Percentiles rank a stretch among this genome's conserved stretches.
phyloP scores from a whole-genome alignment of 495 filamentous ascomycete species.

The Letharia lupina region DNA sequence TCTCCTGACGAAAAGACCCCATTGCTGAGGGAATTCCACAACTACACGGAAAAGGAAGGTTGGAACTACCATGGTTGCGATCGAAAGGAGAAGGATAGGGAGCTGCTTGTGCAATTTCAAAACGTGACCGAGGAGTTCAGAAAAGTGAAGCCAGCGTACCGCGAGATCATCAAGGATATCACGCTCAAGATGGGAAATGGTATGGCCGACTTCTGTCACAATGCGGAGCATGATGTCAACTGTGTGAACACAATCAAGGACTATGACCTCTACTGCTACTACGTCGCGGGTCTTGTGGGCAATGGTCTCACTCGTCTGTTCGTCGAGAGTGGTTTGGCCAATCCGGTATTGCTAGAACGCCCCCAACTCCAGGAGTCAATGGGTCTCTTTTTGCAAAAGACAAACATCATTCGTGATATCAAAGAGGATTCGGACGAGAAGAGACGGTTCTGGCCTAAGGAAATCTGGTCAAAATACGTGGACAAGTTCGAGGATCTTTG shows the following conservation, averaged over 20 bases:
- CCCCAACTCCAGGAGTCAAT: slow-evolving; percentile 82
- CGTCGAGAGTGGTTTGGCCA: slow-evolving; percentile 79
- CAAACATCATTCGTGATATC: slow-evolving; percentile 95
- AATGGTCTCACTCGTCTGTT: slow-evolving; percentile 89
- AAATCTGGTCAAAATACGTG: slow-evolving; percentile 94
- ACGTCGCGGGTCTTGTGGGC: slow-evolving; percentile 93
- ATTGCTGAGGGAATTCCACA: slow-evolving; percentile 70
- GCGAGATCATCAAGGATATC: slow-evolving; percentile 86
- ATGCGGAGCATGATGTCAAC: slow-evolving; percentile 65
- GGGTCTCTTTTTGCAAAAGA: slow-evolving; percentile 96
- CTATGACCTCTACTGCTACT: slow-evolving; percentile 94
- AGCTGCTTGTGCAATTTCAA: slow-evolving; percentile 86
- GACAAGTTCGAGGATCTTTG: slow-evolving; percentile 84
- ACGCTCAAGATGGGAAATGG: slow-evolving; percentile 93
- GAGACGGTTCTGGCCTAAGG: slow-evolving; percentile 86
- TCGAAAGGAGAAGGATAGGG: slow-evolving; percentile 87
- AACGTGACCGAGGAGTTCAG: slow-evolving; percentile 78
- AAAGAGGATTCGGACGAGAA: slow-evolving; percentile 81
- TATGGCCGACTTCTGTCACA: slow-evolving; percentile 90
- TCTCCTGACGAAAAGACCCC: slow-evolving; percentile 73
- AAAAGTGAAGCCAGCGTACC: slow-evolving; percentile 79
- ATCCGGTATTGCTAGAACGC: slow-evolving; percentile 70
- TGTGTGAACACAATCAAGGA: slow-evolving; percentile 78
- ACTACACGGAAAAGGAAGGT: slow-evolving; percentile 67
- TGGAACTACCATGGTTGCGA: slow-evolving; percentile 85